These are phyloP conservation scores for Fusarium succisae DNA, from an alignment of 2,329 filamentous ascomycete genomes.

Conservation along the genomic window DNA sequence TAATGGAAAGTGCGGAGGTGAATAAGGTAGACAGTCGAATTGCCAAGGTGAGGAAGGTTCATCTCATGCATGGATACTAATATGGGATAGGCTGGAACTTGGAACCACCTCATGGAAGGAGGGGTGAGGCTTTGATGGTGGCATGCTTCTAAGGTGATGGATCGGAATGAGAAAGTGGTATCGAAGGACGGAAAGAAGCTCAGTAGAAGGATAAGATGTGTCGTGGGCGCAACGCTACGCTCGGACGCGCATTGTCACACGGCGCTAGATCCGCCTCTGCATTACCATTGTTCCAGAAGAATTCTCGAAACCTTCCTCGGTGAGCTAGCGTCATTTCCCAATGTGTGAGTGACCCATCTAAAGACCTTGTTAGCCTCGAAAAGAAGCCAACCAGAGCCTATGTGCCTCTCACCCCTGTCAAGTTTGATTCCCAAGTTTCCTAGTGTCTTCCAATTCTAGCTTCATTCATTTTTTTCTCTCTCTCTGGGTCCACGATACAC, in stretches of 20 bases:
- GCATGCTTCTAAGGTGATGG: constrained; percentile 5
- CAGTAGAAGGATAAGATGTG: constrained; percentile 28
- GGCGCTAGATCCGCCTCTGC: constrained; percentile 29
- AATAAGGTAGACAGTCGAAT: neutral
- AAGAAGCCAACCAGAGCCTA: constrained; percentile 42
- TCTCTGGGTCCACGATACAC: constrained; percentile 1
- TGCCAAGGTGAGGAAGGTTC: neutral
- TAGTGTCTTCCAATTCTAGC: constrained; percentile 18
- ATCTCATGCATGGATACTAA: constrained; percentile 5
- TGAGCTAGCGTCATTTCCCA: constrained; percentile 46
- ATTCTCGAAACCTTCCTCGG: constrained; percentile 51
- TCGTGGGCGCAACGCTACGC: constrained; percentile 35
- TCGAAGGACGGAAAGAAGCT: constrained; percentile 30
- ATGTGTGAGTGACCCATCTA: constrained; percentile 38
- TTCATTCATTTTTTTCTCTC: constrained; percentile 1
- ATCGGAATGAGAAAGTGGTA: constrained; percentile 30
- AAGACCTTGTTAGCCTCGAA: constrained; percentile 22
- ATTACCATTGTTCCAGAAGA: constrained; percentile 42
- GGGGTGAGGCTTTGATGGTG: constrained; percentile 21
- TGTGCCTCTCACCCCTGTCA: neutral
- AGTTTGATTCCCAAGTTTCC: constrained; percentile 17
- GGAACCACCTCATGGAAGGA: constrained; percentile 7
- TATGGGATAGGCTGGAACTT: neutral
- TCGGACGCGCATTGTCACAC: constrained; percentile 26
- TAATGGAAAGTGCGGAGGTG: neutral